Evolutionary conservation across 2,329 filamentous ascomycete genomes (phyloP), one percentile per base, ranked within the genome.

Genomic region (Diplodia mutila): DNA sequence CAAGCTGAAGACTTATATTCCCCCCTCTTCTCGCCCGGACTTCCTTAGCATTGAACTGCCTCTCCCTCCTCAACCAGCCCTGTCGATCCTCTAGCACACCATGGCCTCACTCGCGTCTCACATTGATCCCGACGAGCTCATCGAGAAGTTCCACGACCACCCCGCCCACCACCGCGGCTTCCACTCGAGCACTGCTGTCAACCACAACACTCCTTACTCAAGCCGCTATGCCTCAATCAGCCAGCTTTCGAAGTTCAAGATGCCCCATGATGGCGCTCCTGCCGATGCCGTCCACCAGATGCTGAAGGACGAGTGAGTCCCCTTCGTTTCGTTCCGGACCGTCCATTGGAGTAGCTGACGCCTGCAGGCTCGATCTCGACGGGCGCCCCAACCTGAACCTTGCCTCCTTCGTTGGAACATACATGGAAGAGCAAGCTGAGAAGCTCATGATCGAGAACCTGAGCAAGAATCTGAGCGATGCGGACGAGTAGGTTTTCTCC

Each of bases 391-490:
- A 89, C 71, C 79, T 91, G 70, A 92, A 92, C 73, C 78, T 91
- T 29, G 89, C 90, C 11, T 77, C 86, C 71, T 92, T 92, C 69
- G 90, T 92, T 1, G 86, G 87, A 46, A 92, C 90, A 0, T 91
- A 90, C 73, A 89, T 91, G 86, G 90, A 92, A 73, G 82, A 84
- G 12, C 85, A 90, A 71, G 89, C 87, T 6, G 83, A 87, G 67
- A 80, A 86, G 67, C 82, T 92, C 52, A 89, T 92, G 83, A 79
- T 85, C 23, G 88, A 91, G 71, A 91, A 91, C 68, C 77, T 91
- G 51, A 83, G 85, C 68, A 92, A 92, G 79, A 92, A 92, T 72
- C 82, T 92, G 77, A 85, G 87, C n/a, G 90, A 92, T 75, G 87
- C 88, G 2, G 90, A 80, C 61, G 79, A 80, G 59, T 80, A 80